A percentile compares a stretch with the other conserved stretches of the same genome.
These are phyloP conservation scores for Curvularia sp. DNA, from an alignment of 2,329 filamentous ascomycete species.

Conservation along the genomic window DNA sequence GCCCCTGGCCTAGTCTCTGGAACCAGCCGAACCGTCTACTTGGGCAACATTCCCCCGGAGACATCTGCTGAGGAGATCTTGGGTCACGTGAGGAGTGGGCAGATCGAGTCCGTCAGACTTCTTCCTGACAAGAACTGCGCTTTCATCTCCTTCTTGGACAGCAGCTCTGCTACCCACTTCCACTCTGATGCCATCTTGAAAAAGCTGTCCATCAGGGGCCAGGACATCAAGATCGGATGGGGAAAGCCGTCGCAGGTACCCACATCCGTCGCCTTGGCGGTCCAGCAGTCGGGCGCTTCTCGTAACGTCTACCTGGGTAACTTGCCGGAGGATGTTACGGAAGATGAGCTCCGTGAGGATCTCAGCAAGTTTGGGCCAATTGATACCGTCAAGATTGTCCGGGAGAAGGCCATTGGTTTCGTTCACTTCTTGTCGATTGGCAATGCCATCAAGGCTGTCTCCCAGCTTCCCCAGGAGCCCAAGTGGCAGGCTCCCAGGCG, in stretches of 20 bases:
- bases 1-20: conserved; percentile 82
- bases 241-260: conserved; percentile 98
- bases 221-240: conserved; percentile 99
- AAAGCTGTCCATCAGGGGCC: conserved; percentile 97
- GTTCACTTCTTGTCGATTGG: conserved; percentile 97
- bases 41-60: conserved; percentile 98
- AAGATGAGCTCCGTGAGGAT: conserved; percentile 93
- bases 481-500: conserved; percentile 96
- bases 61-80: conserved; percentile 96
- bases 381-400: conserved; percentile 96
- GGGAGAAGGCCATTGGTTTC: conserved; percentile 97
- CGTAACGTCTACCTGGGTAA: conserved; percentile 97
- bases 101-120: conserved; percentile 98
- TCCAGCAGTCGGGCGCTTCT: conserved; percentile 96
- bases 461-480: conserved; percentile 91
- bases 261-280: conserved; percentile 94
- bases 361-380: conserved; percentile 95
- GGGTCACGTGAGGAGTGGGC: conserved; percentile 92
- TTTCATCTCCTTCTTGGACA: conserved; percentile 98
- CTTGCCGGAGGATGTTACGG: conserved; percentile 84
- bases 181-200: conserved; percentile 99
- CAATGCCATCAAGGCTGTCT: conserved; percentile 97
- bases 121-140: conserved; percentile 99
- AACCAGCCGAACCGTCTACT: conserved; percentile 94
- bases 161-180: conserved; percentile 97